A percentile compares a stretch with the other conserved stretches of the same genome.
Conservation (phyloP, 2,329 filamentous ascomycete species). For the Stemphylium vesicarium region DNA sequence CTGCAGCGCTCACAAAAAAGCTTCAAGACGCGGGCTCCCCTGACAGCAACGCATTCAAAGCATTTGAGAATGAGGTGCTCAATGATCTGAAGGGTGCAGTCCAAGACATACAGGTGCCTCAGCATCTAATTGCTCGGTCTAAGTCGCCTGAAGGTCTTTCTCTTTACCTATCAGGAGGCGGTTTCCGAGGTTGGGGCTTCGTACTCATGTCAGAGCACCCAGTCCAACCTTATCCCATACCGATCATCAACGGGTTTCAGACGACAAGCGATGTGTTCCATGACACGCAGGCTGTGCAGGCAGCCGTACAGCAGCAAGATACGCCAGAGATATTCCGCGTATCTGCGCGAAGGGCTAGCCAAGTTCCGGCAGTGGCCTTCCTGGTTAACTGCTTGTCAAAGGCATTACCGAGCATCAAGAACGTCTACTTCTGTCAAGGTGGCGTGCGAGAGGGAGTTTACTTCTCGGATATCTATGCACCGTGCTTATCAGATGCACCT, state of each 20-base stretch:
- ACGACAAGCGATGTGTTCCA: constrained; percentile 68
- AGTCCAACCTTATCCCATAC: constrained; percentile 80
- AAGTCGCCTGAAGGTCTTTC: constrained; percentile 50
- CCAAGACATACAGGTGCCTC: constrained; percentile 62
- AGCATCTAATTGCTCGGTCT: constrained; percentile 52
- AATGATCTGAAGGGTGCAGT: constrained; percentile 67
- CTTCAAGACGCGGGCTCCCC: constrained; percentile 50
- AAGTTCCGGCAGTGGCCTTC: constrained; percentile 83
- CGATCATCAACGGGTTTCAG: constrained; percentile 80
- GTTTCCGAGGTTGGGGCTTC: constrained; percentile 89
- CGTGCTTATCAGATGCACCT: constrained; percentile 64
- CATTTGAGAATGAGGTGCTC: constrained; percentile 62
- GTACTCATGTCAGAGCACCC: constrained; percentile 80
- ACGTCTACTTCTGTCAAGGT: constrained; percentile 84
- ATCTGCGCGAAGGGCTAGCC: constrained; percentile 76
- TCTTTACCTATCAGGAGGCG: constrained; percentile 86
- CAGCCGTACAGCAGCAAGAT: constrained; percentile 49
- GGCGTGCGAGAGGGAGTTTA: constrained; percentile 86
- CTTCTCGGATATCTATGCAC: constrained; percentile 69
- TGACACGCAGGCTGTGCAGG: constrained; percentile 55
- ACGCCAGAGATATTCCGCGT: constrained; percentile 67
- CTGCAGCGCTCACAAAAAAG: constrained; percentile 67
- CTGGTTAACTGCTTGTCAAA: constrained; percentile 77
- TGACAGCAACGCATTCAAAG: constrained; percentile 52
- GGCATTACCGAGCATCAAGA: constrained; percentile 70